A percentile compares a stretch with the other conserved stretches of the same genome.
Conservation (phyloP, 192 early-diverging fungal genomes). For the Umbelopsis vinacea region DNA sequence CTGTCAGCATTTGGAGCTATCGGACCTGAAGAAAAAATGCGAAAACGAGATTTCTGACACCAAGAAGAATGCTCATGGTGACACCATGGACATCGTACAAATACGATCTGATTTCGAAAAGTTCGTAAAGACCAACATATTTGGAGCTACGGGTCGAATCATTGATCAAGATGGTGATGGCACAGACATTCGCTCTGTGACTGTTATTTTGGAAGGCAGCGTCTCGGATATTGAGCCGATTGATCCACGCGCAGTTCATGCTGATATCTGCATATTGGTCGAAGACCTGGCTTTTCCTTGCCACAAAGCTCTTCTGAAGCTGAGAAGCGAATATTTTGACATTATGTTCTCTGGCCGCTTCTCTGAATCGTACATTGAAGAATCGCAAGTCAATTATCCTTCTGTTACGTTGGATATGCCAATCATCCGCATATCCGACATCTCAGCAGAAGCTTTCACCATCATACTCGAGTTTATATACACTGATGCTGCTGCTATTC, state of each 20-base stretch:
- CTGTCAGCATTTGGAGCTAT: constrained; percentile 33
- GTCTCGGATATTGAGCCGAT: not conserved
- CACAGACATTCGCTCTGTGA: not conserved
- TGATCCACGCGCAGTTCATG: constrained; percentile 14
- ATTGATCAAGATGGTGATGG: not conserved
- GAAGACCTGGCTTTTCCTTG: constrained; percentile 42
- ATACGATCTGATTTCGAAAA: constrained; percentile 36
- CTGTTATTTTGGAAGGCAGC: constrained; percentile 5
- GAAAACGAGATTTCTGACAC: constrained; percentile 5
- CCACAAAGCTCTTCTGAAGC: constrained; percentile 44
- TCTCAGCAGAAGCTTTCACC: constrained; percentile 28
- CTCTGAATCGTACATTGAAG: constrained; percentile 30
- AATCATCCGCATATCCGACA: constrained; percentile 21
- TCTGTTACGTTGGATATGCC: not conserved
- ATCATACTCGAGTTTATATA: constrained; percentile 54
- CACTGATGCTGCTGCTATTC: constrained; percentile 43
- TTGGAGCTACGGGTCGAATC: constrained; percentile 15
- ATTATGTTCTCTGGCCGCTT: constrained; percentile 46
- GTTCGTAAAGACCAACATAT: constrained; percentile 31
- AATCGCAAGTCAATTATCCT: constrained; percentile 17
- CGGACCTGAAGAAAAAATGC: constrained; percentile 27
- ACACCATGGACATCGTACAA: constrained; percentile 27
- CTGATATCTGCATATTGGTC: constrained; percentile 47
- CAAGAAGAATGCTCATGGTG: not conserved
- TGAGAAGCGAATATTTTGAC: constrained; percentile 51